A percentile compares a stretch with the other conserved stretches of the same genome.
phyloP scores from a whole-genome alignment of 345 rosid genomes.

The Lumnitzera littorea region DNA sequence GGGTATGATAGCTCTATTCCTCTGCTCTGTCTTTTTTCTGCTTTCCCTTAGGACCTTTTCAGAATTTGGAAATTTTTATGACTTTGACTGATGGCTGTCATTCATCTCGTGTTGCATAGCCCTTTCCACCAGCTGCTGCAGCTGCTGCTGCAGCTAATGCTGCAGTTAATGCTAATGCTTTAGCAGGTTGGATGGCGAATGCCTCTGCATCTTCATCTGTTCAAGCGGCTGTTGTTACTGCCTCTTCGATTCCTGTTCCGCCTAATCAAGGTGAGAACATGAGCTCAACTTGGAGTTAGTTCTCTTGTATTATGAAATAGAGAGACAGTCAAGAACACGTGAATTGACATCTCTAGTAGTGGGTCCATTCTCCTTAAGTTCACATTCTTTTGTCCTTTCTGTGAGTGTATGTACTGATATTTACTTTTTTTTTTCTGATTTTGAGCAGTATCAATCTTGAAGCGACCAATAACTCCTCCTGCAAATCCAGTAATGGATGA shows the following conservation, averaged over 20 bases:
- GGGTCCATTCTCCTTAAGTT: neutral
- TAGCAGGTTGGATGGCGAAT: slow-evolving; percentile 87
- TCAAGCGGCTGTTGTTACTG: slow-evolving; percentile 81
- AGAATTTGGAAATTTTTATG: slow-evolving; percentile 1
- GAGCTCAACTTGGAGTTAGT: neutral
- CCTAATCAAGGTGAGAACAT: slow-evolving; percentile 64
- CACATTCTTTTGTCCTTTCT: neutral
- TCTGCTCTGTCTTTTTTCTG: neutral
- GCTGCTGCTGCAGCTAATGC: slow-evolving; percentile 38
- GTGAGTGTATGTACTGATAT: no score
- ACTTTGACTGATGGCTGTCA: slow-evolving; percentile 1
- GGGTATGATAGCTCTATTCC: slow-evolving; percentile 29
- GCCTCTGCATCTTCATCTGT: slow-evolving; percentile 72
- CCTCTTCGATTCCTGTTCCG: slow-evolving; percentile 65
- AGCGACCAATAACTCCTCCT: slow-evolving; percentile 76
- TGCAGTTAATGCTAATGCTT: slow-evolving; percentile 57
- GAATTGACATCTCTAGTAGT: neutral
- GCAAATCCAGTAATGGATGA: slow-evolving; percentile 61
- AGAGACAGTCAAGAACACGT: neutral
- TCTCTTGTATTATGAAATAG: no score
- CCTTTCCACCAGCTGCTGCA: slow-evolving; percentile 46
- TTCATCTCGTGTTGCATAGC: slow-evolving; percentile 19
- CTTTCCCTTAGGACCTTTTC: neutral
- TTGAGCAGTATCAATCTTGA: slow-evolving; percentile 45
- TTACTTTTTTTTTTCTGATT: neutral